Conservation (phyloP, 1,284 basidiomycete genomes). For the Fistulina hepatica region DNA sequence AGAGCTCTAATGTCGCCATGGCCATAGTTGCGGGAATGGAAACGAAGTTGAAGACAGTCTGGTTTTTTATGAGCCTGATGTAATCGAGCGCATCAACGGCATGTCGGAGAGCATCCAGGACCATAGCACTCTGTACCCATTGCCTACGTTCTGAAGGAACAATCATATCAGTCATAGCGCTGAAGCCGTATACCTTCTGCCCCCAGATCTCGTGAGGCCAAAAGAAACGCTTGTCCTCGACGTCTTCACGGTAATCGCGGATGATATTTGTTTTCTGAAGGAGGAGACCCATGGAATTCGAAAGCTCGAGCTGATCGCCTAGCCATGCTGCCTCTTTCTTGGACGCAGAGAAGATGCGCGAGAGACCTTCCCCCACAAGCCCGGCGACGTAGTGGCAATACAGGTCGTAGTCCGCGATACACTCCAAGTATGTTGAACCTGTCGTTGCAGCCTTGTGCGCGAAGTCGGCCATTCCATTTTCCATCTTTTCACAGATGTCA, state of each 20-base stretch:
- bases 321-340: conserved; percentile 77
- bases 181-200: conserved; percentile 50
- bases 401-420: conserved; percentile 69
- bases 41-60: conserved; percentile 94
- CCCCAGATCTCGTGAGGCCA: conserved; percentile 96
- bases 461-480: conserved; percentile 92
- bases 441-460: conserved; percentile 72
- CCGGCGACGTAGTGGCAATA: conserved; percentile 99
- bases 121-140: conserved; percentile 82
- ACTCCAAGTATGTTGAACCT: conserved; percentile 49
- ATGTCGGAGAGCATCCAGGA: conserved; percentile 83
- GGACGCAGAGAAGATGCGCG: conserved; percentile 81
- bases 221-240: conserved; percentile 79
- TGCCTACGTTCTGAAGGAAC: conserved; percentile 55
- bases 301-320: conserved; percentile 74
- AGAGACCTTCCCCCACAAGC: conserved; percentile 93
- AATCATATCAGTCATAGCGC: conserved; percentile 55
- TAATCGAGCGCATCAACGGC: conserved; percentile 86
- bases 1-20: conserved; percentile 84
- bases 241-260: conserved; percentile 91
- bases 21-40: conserved; percentile 96
- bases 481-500: conserved; percentile 82
- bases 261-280: conserved; percentile 99
- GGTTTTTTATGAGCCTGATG: conserved; percentile 78
- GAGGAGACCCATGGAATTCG: conserved; percentile 94